Conservation (phyloP, 176 grass and related monocot species). For the Hyparrhenia diplandra region DNA sequence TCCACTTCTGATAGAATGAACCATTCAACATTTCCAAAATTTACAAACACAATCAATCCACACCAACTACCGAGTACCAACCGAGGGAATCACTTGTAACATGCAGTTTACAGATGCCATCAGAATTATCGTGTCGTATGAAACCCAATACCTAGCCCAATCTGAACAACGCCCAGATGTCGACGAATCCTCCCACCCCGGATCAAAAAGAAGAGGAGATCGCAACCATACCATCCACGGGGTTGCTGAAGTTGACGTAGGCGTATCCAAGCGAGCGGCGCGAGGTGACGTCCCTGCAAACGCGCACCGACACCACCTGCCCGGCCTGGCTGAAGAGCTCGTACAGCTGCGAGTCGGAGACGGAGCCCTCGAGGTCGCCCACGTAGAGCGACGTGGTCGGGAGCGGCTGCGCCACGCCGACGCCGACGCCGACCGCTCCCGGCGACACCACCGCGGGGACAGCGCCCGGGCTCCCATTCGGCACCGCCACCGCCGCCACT, state of each 20-base stretch:
- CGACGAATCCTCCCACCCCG: neutral
- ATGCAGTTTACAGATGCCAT: neutral
- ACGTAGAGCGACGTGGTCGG: conserved; percentile 81
- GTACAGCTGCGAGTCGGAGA: conserved; percentile 74
- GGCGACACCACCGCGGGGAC: conserved; percentile 19
- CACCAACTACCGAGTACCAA: neutral
- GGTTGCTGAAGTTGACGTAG: conserved; percentile 88
- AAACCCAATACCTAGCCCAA: neutral
- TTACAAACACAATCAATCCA: neutral
- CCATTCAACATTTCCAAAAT: neutral
- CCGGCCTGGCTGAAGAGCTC: conserved; percentile 81
- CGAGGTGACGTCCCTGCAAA: conserved; percentile 73
- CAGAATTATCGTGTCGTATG: neutral
- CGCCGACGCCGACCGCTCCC: conserved; percentile 18
- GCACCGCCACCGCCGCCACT: conserved; percentile 16
- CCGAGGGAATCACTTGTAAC: neutral
- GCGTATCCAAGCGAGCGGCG: conserved; percentile 85
- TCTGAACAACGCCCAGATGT: neutral
- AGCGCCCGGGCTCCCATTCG: conserved; percentile 29
- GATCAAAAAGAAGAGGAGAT: neutral
- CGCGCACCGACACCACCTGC: conserved; percentile 77
- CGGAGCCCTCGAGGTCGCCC: conserved; percentile 69
- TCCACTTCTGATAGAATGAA: neutral
- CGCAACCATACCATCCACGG: conserved; percentile 57
- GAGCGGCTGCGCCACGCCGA: conserved; percentile 30